phyloP scores from a whole-genome alignment of 768 basidiomycete species.

The Naganishia vaughanmartiniae region DNA sequence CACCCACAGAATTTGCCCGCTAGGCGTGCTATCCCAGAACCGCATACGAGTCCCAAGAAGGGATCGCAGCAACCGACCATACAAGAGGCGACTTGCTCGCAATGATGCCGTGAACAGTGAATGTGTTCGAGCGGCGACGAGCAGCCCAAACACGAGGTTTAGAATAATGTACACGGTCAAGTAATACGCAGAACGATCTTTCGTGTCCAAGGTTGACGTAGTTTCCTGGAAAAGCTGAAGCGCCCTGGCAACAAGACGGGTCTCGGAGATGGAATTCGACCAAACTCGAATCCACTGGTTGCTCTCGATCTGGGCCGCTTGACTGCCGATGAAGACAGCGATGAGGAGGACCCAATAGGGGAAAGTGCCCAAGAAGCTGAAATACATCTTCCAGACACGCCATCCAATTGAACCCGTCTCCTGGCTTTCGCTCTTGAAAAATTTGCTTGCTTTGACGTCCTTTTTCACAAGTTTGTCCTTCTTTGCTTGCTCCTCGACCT shows the following conservation, averaged over 20 bases:
- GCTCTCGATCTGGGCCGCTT: slow-evolving; percentile 46
- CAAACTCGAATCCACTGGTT: slow-evolving; percentile 51
- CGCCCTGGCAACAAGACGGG: neutral
- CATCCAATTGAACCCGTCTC: slow-evolving; percentile 42
- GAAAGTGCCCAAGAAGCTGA: slow-evolving; percentile 39
- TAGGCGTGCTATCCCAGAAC: slow-evolving; percentile 62
- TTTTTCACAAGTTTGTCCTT: slow-evolving; percentile 36
- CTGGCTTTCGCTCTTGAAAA: slow-evolving; percentile 45
- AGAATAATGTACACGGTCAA: slow-evolving; percentile 42
- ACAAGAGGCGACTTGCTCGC: slow-evolving; percentile 44
- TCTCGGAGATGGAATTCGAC: slow-evolving; percentile 41
- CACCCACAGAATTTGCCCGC: slow-evolving; percentile 63
- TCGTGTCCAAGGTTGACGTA: neutral
- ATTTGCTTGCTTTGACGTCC: slow-evolving; percentile 33
- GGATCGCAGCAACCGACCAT: slow-evolving; percentile 44
- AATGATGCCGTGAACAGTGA: slow-evolving; percentile 43
- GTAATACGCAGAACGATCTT: slow-evolving; percentile 42
- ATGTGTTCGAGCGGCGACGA: slow-evolving; percentile 43
- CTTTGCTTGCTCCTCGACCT: slow-evolving; percentile 36
- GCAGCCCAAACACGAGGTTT: slow-evolving; percentile 39
- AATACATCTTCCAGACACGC: slow-evolving; percentile 44
- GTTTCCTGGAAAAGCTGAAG: neutral
- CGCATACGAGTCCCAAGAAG: slow-evolving; percentile 52
- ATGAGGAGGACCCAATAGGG: slow-evolving; percentile 46
- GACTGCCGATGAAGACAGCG: slow-evolving; percentile 42